Percentiles rank a stretch among this genome's conserved stretches.
phyloP scores from a whole-genome alignment of 176 grass and related monocot genomes.

The Thalia dealbata region DNA sequence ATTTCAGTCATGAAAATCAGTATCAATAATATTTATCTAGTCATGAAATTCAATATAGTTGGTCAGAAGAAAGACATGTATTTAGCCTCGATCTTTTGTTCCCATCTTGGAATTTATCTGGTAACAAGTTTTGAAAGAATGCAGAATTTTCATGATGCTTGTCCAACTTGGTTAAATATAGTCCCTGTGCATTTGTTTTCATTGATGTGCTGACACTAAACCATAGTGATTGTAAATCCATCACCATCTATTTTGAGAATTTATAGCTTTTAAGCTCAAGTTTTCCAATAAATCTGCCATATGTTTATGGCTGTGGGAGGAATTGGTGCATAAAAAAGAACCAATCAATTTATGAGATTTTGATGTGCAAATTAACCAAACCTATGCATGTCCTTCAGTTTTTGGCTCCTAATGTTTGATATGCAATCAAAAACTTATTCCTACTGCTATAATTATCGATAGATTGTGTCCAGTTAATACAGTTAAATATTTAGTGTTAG shows the following conservation, averaged over 20 bases:
- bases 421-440: neutral
- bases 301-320: no score
- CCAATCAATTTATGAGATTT: no score
- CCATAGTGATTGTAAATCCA: neutral
- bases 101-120: neutral
- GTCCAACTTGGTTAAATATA: neutral
- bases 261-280: neutral
- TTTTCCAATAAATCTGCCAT: neutral
- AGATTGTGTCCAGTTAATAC: neutral
- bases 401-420: neutral
- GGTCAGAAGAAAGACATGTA: neutral
- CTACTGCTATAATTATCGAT: neutral
- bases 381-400: no score
- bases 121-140: neutral
- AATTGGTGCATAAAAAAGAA: no score
- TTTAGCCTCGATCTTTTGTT: neutral
- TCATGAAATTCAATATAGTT: neutral
- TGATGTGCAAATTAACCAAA: no score
- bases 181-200: neutral
- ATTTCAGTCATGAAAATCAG: neutral
- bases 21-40: neutral
- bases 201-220: neutral
- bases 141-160: neutral
- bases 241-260: neutral
- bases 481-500: neutral